These are phyloP conservation scores for Chytriomyces sp. DNA, from an alignment of 192 early-diverging fungal species.

Conservation along the genomic window DNA sequence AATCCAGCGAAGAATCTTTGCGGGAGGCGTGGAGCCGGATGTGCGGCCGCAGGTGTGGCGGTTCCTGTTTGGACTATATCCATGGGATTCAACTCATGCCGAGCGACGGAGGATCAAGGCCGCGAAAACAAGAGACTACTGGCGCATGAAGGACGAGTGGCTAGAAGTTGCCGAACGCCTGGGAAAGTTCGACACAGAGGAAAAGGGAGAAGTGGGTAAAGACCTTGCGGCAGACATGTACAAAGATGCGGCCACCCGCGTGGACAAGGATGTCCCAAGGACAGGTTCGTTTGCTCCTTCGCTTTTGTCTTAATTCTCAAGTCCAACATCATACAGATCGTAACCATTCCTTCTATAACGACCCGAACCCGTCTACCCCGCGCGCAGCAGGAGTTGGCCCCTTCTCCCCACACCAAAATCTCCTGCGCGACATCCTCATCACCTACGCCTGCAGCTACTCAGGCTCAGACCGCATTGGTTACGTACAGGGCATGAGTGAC, in stretches of 20 bases:
- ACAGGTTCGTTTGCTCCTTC: slow-evolving; percentile 11
- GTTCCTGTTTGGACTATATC: slow-evolving; percentile 81
- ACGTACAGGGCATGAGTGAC: slow-evolving; percentile 98
- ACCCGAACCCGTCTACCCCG: slow-evolving; percentile 55
- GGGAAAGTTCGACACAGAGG: slow-evolving; percentile 16
- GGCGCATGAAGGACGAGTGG: slow-evolving; percentile 48
- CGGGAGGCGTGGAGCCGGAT: slow-evolving; percentile 23
- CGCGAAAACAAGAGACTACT: slow-evolving; percentile 44
- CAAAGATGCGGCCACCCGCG: slow-evolving; percentile 16
- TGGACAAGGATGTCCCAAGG: slow-evolving; percentile 32
- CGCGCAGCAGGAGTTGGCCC: slow-evolving; percentile 48
- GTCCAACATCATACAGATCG: slow-evolving; percentile 57
- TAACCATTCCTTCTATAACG: slow-evolving; percentile 79
- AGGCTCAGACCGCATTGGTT: slow-evolving; percentile 54
- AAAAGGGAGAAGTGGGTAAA: neutral
- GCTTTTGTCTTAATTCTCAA: neutral
- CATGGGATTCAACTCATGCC: slow-evolving; percentile 77
- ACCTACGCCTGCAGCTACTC: slow-evolving; percentile 63
- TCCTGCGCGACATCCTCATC: slow-evolving; percentile 87
- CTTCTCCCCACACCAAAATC: slow-evolving; percentile 49
- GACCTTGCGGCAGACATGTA: slow-evolving; percentile 25
- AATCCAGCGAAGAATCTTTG: slow-evolving; percentile 43
- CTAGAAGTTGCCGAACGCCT: slow-evolving; percentile 39
- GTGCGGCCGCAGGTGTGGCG: slow-evolving; percentile 70
- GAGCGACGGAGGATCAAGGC: slow-evolving; percentile 58